Base-by-base conservation (phyloP, 345 rosid genomes). In the Brassica nigra region DNA sequence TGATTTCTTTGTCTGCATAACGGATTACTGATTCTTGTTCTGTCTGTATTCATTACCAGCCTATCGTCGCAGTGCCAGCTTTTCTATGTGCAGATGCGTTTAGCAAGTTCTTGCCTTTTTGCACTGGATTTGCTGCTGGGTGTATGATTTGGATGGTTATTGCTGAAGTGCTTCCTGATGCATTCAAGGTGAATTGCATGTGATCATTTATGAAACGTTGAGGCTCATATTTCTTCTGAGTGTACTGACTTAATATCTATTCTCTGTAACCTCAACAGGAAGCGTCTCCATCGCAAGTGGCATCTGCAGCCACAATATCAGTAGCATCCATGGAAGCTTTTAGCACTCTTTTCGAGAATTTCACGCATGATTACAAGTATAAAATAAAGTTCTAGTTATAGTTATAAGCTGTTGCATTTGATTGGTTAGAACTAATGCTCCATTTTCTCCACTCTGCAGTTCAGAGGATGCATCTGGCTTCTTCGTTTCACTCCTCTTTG, bases 111-210 rank as follows among this genome's bases (percentile, higher is more conserved):
- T 86, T 93, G 70, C 99, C 99, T 62, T 95, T 95, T 80, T 95
- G 99, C 75, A 93, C 99, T 39, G 99, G 99, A 62, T 95, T 95
- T 86, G 99, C 99, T 72, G 99, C 98, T 79, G 99, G 98, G 30
- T 95, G 99, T 78, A 95, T 95, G 99, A 95, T 95, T 67, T 95
- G 99, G 99, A 95, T 95, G 98, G 99, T 95, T 69, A 81, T 95
- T 84, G 98, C 98, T 54, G 99, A 95, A 85, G 99, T 95, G 54
- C 97, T 95, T 71, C 99, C 99, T 65, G 99, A 93, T 83, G 97
- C 98, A 18, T 95, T 93, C 82, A 93, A 93, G 98, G 99, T 91
- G 70, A 75, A 49, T 70, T 76, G 18, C 37, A 69, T 62, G 49
- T 29, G 70, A 1, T 54, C 59, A 54, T 54, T 6, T 15, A 2